Base-by-base conservation (phyloP, 306 rosid species). In the Cucurbita moschata region DNA sequence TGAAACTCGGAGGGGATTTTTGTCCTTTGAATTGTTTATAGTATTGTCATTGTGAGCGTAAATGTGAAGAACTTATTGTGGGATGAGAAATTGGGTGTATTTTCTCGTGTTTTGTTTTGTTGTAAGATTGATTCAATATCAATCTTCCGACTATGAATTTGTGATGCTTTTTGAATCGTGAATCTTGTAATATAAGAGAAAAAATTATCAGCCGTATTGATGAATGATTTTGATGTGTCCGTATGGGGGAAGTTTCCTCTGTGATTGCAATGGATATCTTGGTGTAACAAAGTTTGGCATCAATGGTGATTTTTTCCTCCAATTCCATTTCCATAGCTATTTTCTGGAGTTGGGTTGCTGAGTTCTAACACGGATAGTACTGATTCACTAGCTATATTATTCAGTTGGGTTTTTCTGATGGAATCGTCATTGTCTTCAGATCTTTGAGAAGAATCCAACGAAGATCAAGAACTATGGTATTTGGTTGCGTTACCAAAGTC, bases 371-470 rank as follows among this genome's bases (percentile, higher is more conserved):
- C 18, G 18, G 5, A 5, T 11, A 54, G 8, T 35, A 35, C 35
- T 30, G 35, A 65, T 19, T 43, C 10, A 42, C 10, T 46, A 23
- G 73, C 56, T 67, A 0, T 21, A 0, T 6, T 44, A 19, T 60
- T 0, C 4, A 7, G 15, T 64, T 18, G 0, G 12, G 13, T 13
- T 1, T 8, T 50, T 71, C 42, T 14, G 0, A 71, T 71, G 50
- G 39, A 72, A 38, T 64, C 39, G 65, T 37, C 16, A 46, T 21
- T n/a, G 44, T 61, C 6, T 71, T 30, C 80, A 92, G 97, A 92
- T 92, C 62, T 92, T 86, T 80, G 97, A 92, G 88, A 92, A 89
- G 84, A 89, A 87, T 59, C 97, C 97, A 8, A 89, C 97, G 21
- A 88, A 80, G 63, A 89, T 92, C 37, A 87, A 92, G 71, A 92